Evolutionary conservation across 768 basidiomycete genomes (phyloP), one percentile per base, ranked within the genome.

Genomic region (Lepiota brunneoincarnata): DNA sequence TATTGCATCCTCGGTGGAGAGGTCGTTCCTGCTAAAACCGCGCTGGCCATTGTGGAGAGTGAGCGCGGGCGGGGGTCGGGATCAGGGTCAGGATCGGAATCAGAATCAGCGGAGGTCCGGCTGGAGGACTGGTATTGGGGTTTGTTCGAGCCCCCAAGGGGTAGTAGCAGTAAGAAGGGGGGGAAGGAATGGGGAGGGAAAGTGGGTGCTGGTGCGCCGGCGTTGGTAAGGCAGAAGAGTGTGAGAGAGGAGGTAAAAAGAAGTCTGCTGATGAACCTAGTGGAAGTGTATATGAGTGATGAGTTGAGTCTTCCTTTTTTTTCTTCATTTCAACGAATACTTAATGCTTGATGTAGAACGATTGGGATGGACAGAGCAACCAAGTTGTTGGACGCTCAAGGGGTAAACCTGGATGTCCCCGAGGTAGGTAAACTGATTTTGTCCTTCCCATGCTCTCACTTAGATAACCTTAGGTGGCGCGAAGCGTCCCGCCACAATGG

Each of bases 1-100:
- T 97, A 94, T 67, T 96, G 94, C 62, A 80, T 87, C 1, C 81
- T 88, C 28, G 86, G 84, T 15, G 92, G 94, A 4, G 80, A 83
- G 18, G 79, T 96, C 20, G 72, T 97, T 3, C 77, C 87, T 0
- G 71, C 76, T 1, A 84, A 80, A 58, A 69, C 78, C 0, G 85
- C 84, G 0, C 73, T 76, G 34, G 50, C 70, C 0, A 72, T 85
- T 36, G 83, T 78, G 20, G 78, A 75, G 20, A 41, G 45, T 26
- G 48, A 37, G 12, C 7, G 31, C 24, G 14, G 15, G 21, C 31
- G 11, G 31, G 31, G 31, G 21, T 12, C 28, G 15, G 12, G 9
- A 2, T 40, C 53, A 10, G 31, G 31, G 21, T 12, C 28, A 20
- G 12, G 9, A 2, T 40, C 53, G 3, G 10, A 14, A 7, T 35